Percentiles rank a stretch among this genome's conserved stretches.
These are phyloP conservation scores for Hypomontagnella submonticulosa DNA, from an alignment of 495 filamentous ascomycete genomes.

Conservation along the genomic window DNA sequence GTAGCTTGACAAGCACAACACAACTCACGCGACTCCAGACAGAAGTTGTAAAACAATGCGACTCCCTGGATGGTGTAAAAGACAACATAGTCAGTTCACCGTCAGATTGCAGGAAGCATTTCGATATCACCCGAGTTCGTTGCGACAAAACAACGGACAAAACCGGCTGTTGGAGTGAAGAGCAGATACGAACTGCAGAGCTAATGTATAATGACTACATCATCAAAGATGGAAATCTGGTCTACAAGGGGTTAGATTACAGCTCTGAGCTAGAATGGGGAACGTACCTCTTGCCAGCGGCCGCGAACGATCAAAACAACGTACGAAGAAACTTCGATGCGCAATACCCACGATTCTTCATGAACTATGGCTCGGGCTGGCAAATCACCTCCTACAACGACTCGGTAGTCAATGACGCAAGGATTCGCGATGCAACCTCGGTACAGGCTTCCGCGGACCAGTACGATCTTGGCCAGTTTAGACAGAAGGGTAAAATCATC, in stretches of 20 bases:
- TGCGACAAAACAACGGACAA: conserved; percentile 57
- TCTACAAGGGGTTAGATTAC: conserved; percentile 62
- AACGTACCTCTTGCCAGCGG: conserved; percentile 46
- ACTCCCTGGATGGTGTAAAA: conserved; percentile 67
- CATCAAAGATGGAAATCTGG: conserved; percentile 59
- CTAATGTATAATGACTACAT: conserved; percentile 64
- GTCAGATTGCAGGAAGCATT: conserved; percentile 60
- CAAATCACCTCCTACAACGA: conserved; percentile 50
- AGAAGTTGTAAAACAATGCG: conserved; percentile 71
- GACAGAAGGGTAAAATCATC: conserved; percentile 53
- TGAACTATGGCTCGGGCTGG: conserved; percentile 51
- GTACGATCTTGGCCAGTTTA: conserved; percentile 58
- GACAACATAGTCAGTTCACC: conserved; percentile 71
- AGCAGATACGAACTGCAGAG: conserved; percentile 64
- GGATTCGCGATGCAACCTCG: conserved; percentile 45
- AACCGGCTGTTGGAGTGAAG: conserved; percentile 60
- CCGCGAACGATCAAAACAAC: conserved; percentile 38
- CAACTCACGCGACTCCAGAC: conserved; percentile 63
- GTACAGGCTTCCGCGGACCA: conserved; percentile 58
- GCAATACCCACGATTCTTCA: conserved; percentile 53
- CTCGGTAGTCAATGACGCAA: conserved; percentile 49
- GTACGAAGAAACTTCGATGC: conserved; percentile 49
- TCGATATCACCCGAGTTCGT: conserved; percentile 51
- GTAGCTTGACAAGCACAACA: conserved; percentile 57
- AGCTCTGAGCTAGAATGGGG: conserved; percentile 53